A percentile compares a stretch with the other conserved stretches of the same genome.
phyloP scores from a whole-genome alignment of 1,139 yeast genomes.

The Taphrina populina region DNA sequence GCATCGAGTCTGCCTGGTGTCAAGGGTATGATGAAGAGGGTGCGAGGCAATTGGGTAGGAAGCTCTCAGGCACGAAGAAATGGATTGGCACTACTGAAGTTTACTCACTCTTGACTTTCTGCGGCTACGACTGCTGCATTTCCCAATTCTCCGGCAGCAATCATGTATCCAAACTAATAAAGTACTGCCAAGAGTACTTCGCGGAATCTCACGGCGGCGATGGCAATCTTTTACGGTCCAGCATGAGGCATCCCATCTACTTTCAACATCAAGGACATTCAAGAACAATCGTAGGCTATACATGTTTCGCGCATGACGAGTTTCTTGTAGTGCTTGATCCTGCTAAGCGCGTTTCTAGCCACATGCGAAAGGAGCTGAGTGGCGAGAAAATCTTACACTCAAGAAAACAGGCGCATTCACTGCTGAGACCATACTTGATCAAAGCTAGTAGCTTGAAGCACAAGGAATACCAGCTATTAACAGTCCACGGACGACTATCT shows the following conservation, averaged over 20 bases:
- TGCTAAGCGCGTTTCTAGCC: conserved; percentile 1
- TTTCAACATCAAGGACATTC: conserved; percentile 33
- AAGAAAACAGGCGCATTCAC: not conserved
- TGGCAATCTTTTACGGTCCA: no score
- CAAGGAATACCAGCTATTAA: conserved; percentile 15
- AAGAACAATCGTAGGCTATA: conserved; percentile 26
- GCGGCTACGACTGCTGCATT: conserved; percentile 15
- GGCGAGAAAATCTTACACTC: no score
- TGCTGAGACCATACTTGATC: conserved; percentile 1
- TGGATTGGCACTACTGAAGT: conserved; percentile 37
- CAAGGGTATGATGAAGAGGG: conserved; percentile 23
- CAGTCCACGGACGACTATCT: conserved; percentile 8
- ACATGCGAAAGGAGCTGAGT: not conserved
- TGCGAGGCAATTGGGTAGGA: conserved; percentile 20
- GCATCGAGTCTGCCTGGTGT: conserved; percentile 24
- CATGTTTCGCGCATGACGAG: not conserved
- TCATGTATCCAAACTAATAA: conserved; percentile 1
- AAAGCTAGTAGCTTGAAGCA: not conserved
- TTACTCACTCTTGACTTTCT: conserved; percentile 19
- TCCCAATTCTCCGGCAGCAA: conserved; percentile 11
- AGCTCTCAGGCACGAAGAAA: conserved; percentile 25
- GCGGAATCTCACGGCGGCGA: not conserved
- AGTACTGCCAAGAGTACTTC: conserved; percentile 15
- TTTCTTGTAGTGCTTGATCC: conserved; percentile 30
- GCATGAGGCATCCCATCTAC: conserved; percentile 3